Conservation (phyloP, 176 grass and related monocot genomes). For the Aegilops umbellulata region DNA sequence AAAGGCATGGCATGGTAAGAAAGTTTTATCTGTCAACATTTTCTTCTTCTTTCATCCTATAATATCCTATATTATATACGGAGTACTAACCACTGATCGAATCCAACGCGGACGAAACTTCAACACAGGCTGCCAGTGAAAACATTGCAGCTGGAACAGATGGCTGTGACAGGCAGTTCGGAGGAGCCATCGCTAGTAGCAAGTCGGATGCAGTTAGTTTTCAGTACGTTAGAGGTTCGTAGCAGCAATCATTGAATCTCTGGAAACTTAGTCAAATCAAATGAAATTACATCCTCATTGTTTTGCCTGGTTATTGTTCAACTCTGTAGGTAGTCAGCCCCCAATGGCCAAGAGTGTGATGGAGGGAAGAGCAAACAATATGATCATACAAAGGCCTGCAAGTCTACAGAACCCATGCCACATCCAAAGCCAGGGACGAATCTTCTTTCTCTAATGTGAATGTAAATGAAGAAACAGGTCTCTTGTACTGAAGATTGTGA, state of each 20-base stretch:
- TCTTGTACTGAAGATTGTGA: neutral
- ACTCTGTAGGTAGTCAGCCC: conserved; percentile 84
- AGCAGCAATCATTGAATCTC: neutral
- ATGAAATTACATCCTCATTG: neutral
- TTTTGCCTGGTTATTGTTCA: neutral
- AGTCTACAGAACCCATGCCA: neutral
- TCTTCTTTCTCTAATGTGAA: neutral
- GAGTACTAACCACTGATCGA: neutral
- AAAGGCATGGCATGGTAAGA: conserved; percentile 97
- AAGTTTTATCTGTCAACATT: neutral
- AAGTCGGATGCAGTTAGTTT: conserved; percentile 89
- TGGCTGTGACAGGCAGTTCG: conserved; percentile 74
- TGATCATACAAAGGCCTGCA: neutral
- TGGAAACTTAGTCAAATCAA: neutral
- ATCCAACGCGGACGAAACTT: conserved; percentile 19
- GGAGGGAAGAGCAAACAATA: neutral
- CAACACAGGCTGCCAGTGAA: conserved; percentile 85
- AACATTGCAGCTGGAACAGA: conserved; percentile 86
- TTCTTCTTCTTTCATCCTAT: neutral
- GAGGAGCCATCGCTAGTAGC: conserved; percentile 90
- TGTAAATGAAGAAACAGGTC: neutral
- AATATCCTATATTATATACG: neutral
- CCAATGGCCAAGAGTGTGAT: conserved; percentile 90
- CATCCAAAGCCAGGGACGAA: neutral
- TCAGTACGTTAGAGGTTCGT: conserved; percentile 93